phyloP scores from a whole-genome alignment of 2,329 filamentous ascomycete genomes.

The Annulohypoxylon truncatum region DNA sequence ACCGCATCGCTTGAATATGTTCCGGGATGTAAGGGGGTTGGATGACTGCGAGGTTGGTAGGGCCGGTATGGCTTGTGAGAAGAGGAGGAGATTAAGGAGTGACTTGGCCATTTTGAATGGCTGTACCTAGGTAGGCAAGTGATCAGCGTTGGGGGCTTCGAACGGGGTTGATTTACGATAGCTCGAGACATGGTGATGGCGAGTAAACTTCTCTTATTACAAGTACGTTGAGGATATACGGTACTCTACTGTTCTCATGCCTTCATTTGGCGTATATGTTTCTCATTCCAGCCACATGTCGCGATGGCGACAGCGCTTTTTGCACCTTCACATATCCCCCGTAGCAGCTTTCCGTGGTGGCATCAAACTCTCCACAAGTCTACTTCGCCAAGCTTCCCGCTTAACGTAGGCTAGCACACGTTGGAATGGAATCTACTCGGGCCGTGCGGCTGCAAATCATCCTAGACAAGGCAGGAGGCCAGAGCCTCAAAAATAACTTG shows the following conservation, averaged over 20 bases:
- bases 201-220: not conserved
- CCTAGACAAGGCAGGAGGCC: not conserved
- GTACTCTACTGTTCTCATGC: not conserved
- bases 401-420: not conserved
- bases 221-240: not conserved
- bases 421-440: not conserved
- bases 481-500: not conserved
- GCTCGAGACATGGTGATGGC: not conserved
- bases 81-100: conserved; percentile 4
- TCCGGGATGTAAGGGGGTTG: not conserved
- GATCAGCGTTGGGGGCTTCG: not conserved
- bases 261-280: not conserved
- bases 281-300: not conserved
- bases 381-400: not conserved
- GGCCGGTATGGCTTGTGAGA: not conserved
- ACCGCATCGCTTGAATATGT: not conserved
- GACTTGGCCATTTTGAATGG: not conserved
- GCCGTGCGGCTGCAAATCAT: not conserved
- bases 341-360: not conserved
- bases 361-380: not conserved
- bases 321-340: not conserved
- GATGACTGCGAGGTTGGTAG: not conserved
- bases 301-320: not conserved
- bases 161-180: not conserved
- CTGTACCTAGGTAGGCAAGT: no score